Evolutionary conservation across 2,329 filamentous ascomycete species (phyloP).

Genomic region (Niveomyces coronatus): DNA sequence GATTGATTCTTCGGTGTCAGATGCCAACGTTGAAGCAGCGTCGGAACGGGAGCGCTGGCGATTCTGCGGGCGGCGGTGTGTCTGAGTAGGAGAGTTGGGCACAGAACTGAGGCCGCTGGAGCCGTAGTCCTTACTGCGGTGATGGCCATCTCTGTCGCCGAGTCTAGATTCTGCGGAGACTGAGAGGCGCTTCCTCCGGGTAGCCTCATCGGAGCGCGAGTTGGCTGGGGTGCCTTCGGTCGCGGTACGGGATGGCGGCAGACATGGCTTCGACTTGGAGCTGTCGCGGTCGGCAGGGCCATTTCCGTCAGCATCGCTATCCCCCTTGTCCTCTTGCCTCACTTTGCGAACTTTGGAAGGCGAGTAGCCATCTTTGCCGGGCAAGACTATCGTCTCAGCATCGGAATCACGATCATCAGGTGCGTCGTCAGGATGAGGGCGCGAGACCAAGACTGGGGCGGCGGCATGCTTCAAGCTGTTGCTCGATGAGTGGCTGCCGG

Average conservation of each 20-base stretch:
- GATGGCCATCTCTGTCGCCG: conserved; percentile 28
- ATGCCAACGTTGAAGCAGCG: conserved; percentile 36
- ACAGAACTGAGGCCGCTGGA: conserved; percentile 50
- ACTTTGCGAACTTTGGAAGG: conserved; percentile 53
- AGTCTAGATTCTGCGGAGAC: conserved; percentile 16
- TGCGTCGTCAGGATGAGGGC: conserved; percentile 24
- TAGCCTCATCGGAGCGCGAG: conserved; percentile 6
- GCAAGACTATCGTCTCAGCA: conserved; percentile 60
- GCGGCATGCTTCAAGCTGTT: conserved; percentile 16
- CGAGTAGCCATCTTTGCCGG: conserved; percentile 54
- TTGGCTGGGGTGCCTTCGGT: conserved; percentile 25
- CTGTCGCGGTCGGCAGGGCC: too few relatives aligned
- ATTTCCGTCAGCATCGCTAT: too few relatives aligned
- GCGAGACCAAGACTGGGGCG: conserved; percentile 22
- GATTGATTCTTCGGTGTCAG: conserved; percentile 44
- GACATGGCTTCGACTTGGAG: conserved; percentile 22
- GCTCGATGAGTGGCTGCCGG: conserved; percentile 8
- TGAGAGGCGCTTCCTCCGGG: conserved; percentile 41
- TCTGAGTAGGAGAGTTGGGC: conserved; percentile 42
- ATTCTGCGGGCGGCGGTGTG: conserved; percentile 24
- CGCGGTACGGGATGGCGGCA: conserved; percentile 22
- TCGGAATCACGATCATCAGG: conserved; percentile 54
- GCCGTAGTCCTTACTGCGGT: conserved; percentile 34
- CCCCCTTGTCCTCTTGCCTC: conserved; percentile 54
- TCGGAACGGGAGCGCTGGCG: conserved; percentile 25